Conservation (phyloP, 371 early-diverging fungal species). For the Saksenaea oblongispora region DNA sequence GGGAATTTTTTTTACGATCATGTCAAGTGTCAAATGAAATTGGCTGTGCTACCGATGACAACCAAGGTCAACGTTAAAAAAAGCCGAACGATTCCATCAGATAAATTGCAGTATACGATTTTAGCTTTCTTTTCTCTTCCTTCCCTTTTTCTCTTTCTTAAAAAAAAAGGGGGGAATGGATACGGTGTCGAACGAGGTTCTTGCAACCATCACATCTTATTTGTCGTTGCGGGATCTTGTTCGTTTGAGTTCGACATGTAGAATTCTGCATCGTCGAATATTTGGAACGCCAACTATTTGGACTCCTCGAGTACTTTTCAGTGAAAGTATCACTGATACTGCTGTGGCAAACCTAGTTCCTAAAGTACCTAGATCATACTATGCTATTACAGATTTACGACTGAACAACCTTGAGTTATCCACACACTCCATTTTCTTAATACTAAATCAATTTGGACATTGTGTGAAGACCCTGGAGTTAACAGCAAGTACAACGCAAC, state of each 20-base stretch:
- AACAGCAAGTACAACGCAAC: neutral
- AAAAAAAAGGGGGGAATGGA: neutral
- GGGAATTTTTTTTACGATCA: neutral
- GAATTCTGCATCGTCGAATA: neutral
- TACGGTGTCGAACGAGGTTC: neutral
- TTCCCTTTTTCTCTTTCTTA: neutral
- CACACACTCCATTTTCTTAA: neutral
- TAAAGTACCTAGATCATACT: neutral
- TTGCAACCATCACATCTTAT: neutral
- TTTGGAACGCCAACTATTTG: neutral
- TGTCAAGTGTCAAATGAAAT: slow-evolving; percentile 1
- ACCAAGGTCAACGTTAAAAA: neutral
- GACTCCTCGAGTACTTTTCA: neutral
- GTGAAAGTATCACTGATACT: neutral
- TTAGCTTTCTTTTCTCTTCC: neutral
- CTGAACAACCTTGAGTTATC: neutral
- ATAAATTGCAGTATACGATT: slow-evolving; percentile 1
- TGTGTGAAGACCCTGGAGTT: neutral
- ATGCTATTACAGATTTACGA: neutral
- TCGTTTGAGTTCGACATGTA: slow-evolving; percentile 1
- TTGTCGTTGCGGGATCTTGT: neutral
- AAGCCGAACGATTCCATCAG: neutral
- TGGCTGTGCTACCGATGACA: slow-evolving; percentile 2
- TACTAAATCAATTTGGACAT: neutral
- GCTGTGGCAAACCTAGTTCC: neutral